Base-by-base conservation (phyloP, 345 rosid species). In the Eucalyptus polybractea region DNA sequence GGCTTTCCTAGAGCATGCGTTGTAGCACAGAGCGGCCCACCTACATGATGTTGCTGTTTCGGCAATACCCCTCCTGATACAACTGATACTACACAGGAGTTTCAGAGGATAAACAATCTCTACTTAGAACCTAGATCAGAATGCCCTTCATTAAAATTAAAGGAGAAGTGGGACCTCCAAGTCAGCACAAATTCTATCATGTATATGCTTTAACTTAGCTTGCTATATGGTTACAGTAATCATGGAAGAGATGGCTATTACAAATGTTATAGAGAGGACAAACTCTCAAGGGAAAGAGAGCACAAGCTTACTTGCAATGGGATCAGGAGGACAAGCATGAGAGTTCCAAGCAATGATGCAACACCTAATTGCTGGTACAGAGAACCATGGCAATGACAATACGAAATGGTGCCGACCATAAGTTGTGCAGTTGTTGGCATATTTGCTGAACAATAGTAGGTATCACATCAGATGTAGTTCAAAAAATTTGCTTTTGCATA, bases 401-500 rank as follows among this genome's bases (percentile, higher is more conserved):
- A 45, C 97, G 98, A 90, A 98, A 96, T 87, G 99, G 99, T 87
- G 99, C 98, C 17, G 99, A 98, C 98, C 99, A 97, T 86, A 98
- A 88, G 87, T 95, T 92, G 67, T 97, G 99, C 90, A 98, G 97
- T 83, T 96, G 98, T 92, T 93, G 96, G 92, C 96, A 92, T 91
- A 95, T 89, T 98, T 96, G 98, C 98, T 97, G 95, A 86, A 90
- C 88, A 88, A 90, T 47, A 88, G 19, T 50, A 44, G 80, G 88
- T 69, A 69, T 17, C 80, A 10, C 44, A 3, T 69, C 44, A 69
- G 80, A 69, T 33, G 44, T 33, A 33, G 24, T 62, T 58, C 10
- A 50, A 42, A 88, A n/a, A 33, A 9, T 33, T 69, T 3, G 0
- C 44, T 33, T 67, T 33, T 69, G 25, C 44, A 69, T 31, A 9